Percentiles rank a stretch among this genome's conserved stretches.
phyloP scores from a whole-genome alignment of 1,284 basidiomycete genomes.

The Cerrena zonata region DNA sequence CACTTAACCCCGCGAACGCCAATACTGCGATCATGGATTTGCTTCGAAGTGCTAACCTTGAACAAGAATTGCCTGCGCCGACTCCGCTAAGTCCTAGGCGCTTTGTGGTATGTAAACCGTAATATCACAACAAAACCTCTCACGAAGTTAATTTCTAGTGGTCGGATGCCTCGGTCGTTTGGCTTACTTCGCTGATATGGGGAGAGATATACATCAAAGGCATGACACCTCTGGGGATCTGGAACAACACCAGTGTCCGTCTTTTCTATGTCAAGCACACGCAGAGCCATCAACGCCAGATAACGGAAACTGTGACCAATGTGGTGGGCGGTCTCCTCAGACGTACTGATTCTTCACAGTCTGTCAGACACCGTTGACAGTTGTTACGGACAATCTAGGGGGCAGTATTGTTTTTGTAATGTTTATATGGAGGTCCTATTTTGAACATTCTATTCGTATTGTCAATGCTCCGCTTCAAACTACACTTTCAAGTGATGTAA shows the following conservation, averaged over 20 bases:
- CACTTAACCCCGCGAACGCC: constrained; percentile 55
- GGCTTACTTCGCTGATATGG: constrained; percentile 88
- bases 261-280: constrained; percentile 87
- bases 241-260: constrained; percentile 81
- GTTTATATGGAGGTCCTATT: not conserved
- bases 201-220: constrained; percentile 88
- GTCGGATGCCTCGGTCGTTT: constrained; percentile 82
- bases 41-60: constrained; percentile 56
- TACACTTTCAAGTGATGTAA: too few relatives aligned
- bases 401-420: not conserved
- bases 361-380: constrained; percentile 20
- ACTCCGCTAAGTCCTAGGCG: constrained; percentile 61
- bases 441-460: too few relatives aligned
- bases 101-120: constrained; percentile 54
- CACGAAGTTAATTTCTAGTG: constrained; percentile 46
- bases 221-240: constrained; percentile 77
- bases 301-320: constrained; percentile 69
- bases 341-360: constrained; percentile 30
- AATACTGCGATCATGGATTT: constrained; percentile 67
- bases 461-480: too few relatives aligned
- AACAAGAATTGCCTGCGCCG: constrained; percentile 65
- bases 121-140: not conserved
- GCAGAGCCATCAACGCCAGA: constrained; percentile 59
- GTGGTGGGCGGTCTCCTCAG: constrained; percentile 63
- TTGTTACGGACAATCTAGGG: too few relatives aligned